Base-by-base conservation (phyloP, 768 basidiomycete species). In the Podaxis rugospora region DNA sequence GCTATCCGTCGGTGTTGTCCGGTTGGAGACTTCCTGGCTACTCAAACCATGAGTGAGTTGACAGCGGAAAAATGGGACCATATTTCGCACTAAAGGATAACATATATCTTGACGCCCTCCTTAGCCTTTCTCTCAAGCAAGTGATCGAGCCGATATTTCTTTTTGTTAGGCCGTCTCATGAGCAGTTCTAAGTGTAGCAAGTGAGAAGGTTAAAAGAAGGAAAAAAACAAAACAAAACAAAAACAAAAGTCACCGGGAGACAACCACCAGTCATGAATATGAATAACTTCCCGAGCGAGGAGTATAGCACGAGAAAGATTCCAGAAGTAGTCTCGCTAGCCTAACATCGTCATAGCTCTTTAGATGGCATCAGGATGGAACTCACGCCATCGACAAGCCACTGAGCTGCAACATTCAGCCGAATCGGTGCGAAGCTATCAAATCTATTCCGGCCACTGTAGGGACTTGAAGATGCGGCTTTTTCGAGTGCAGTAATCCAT, bases 181-280 rank as follows among this genome's bases (percentile, higher is more conserved):
- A 90, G 87, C 44, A 97, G 74, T 71, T 97, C 91, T 88, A 66
- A n/a, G 25, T 7, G 3, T 37, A 1, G 42, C n/a, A 44, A 5
- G 18, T 44, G 16, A n/a, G 42, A 44, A 44, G n/a, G 14, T 16
- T 5, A 27, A 36, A 21, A 18, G 35, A 37, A 46, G 39, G 14
- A 35, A 49, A 18, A 46, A 27, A 46, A n/a, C n/a, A n/a, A n/a
- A n/a, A n/a, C n/a, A n/a, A n/a, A n/a, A n/a, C n/a, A n/a, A 25
- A 23, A 27, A 44, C 18, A n/a, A 25, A 36, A 32, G 67, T 56
- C 69, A 92, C 92, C 89, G 3, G 93, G 93, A 25, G 93, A 93
- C 23, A 95, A 76, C 97, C 96, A 98, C 96, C 96, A 98, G 73
- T 96, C 96, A 69, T 98, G 97, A 39, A 98, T 97, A 70, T 94